Evolutionary conservation across 2,329 filamentous ascomycete genomes (phyloP), one percentile per base, ranked within the genome.

Genomic region (Sclerotinia borealis): DNA sequence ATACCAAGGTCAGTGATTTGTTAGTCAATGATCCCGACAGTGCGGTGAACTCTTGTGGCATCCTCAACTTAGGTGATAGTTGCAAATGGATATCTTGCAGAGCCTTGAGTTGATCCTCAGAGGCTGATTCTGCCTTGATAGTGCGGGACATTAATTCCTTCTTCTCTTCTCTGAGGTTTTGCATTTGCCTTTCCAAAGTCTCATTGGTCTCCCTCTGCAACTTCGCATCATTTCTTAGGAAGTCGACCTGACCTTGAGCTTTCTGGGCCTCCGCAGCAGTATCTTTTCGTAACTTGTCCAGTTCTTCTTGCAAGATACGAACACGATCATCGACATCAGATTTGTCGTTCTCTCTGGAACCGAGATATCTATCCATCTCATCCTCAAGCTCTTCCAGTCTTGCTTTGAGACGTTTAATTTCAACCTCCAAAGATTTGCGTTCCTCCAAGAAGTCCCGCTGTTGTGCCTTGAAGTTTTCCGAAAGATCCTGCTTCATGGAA

Each of bases 381-480:
- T 97, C 93, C 76, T 99, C 95, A 7, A 90, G 83, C 69, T 98
- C 92, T 73, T 98, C 95, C 0, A 95, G 80, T 59, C 88, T 89
- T 61, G 87, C 81, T 72, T 89, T 93, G 63, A 93, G 83, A 17
- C 84, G 83, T 69, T 87, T 88, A 63, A 95, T 87, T 73, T 98
- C 93, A 19, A 85, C 81, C 69, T 96, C 91, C 0, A 98, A 80
- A 11, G 87, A 89, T 71, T 90, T 91, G 45, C 95, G 86, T 75
- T 98, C 93, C 56, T 88, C 86, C 41, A 90, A 81, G 69, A 96
- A 97, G 72, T 98, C 95, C 31, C 86, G 86, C 76, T 97, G 92
- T 68, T 96, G 85, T 15, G 93, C 89, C 73, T 98, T 92, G 79
- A 99, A 91, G 72, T 99, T 99, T 68, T 91, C 89, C 77, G 99